These are phyloP conservation scores for Cornus suecica DNA, from an alignment of 148 eudicot genomes.

Conservation along the genomic window DNA sequence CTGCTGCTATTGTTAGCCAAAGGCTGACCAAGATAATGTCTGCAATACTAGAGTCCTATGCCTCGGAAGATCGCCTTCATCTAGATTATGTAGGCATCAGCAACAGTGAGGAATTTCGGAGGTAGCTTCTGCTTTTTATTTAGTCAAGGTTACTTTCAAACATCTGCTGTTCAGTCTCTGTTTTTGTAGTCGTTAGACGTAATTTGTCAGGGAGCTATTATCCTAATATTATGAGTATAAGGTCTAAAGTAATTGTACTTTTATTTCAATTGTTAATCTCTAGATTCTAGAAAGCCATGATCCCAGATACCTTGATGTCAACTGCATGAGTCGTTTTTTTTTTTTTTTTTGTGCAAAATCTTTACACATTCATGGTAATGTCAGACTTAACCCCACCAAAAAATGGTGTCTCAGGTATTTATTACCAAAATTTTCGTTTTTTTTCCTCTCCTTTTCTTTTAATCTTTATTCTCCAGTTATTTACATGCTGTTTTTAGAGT, in stretches of 20 bases:
- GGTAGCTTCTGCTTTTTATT: slow-evolving; percentile 34
- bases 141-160: not conserved
- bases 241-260: no score
- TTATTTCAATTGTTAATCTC: not conserved
- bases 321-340: not conserved
- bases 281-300: not conserved
- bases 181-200: not conserved
- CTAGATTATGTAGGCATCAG: slow-evolving; percentile 77
- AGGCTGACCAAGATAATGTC: slow-evolving; percentile 69
- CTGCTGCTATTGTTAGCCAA: slow-evolving; percentile 42
- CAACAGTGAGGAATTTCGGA: slow-evolving; percentile 90
- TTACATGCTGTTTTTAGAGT: not conserved
- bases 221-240: not conserved
- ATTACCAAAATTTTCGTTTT: not conserved
- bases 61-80: slow-evolving; percentile 65
- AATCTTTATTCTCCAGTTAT: no score
- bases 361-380: no score
- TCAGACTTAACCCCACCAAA: no score
- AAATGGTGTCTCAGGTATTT: not conserved
- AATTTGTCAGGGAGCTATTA: not conserved
- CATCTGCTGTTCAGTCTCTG: not conserved
- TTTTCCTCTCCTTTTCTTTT: not conserved
- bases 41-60: slow-evolving; percentile 86
- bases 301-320: not conserved
- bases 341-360: not conserved